Percentiles rank a stretch among this genome's conserved stretches.
Evolutionary conservation across 1,284 basidiomycete genomes (phyloP).

Genomic region (Agaricales sp.): DNA sequence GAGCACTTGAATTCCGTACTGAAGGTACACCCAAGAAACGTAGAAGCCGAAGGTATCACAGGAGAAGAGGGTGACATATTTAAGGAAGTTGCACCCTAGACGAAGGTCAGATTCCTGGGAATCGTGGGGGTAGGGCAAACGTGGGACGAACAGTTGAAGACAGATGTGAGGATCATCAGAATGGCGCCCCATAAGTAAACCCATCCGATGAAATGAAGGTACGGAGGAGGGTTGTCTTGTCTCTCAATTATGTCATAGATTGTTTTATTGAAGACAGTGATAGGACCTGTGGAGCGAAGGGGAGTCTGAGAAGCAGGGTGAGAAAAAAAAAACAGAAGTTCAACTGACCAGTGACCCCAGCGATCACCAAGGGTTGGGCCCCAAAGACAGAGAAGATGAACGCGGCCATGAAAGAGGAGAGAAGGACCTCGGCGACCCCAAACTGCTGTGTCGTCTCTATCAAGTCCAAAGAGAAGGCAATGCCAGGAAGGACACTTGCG

Average conservation of each 20-base stretch:
- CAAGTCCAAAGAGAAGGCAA: conserved; percentile 89
- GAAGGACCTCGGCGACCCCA: conserved; percentile 80
- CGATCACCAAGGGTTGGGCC: conserved; percentile 87
- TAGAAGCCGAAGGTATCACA: conserved; percentile 95
- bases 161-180: conserved; percentile 82
- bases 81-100: conserved; percentile 71
- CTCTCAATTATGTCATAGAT: conserved; percentile 71
- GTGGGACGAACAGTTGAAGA: conserved; percentile 60
- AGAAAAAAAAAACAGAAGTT: conserved; percentile 4
- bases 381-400: conserved; percentile 88
- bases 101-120: conserved; percentile 11
- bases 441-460: conserved; percentile 89
- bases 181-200: conserved; percentile 92
- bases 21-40: conserved; percentile 82
- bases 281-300: conserved; percentile 53
- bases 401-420: conserved; percentile 81
- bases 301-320: conserved; percentile 4
- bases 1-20: conserved; percentile 80
- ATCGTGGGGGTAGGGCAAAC: neutral
- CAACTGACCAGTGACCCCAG: conserved; percentile 77
- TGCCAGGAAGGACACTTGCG: conserved; percentile 73
- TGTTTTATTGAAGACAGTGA: conserved; percentile 87
- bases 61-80: conserved; percentile 85
- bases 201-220: conserved; percentile 87
- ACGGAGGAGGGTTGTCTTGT: conserved; percentile 51